These are phyloP conservation scores for Singerocomus rubriflavus DNA, from an alignment of 1,284 basidiomycete genomes.

Conservation along the genomic window DNA sequence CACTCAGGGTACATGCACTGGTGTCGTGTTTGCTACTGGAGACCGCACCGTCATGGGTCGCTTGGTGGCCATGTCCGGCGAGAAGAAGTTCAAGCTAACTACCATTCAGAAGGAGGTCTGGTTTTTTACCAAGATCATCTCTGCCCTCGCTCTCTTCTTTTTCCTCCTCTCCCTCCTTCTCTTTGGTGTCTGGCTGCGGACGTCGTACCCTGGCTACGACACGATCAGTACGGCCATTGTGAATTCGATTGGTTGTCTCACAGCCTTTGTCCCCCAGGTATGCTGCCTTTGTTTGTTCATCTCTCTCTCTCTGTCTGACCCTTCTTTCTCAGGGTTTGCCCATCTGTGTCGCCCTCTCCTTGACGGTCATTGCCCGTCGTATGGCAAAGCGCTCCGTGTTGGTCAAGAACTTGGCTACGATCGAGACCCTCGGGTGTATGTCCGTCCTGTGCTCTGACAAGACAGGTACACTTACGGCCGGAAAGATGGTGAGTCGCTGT, in stretches of 20 bases:
- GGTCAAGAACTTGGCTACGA: slow-evolving; percentile 57
- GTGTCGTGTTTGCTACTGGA: slow-evolving; percentile 56
- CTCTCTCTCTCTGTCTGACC: not conserved
- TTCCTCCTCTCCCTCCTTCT: slow-evolving; percentile 41
- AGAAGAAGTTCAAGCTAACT: slow-evolving; percentile 48
- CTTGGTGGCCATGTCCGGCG: slow-evolving; percentile 51
- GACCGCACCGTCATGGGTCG: slow-evolving; percentile 58
- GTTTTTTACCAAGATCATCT: slow-evolving; percentile 48
- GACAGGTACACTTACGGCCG: slow-evolving; percentile 44
- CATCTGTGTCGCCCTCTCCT: slow-evolving; percentile 45
- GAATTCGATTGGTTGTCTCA: slow-evolving; percentile 47
- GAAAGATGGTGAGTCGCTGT: slow-evolving; percentile 33
- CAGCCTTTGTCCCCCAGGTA: slow-evolving; percentile 48
- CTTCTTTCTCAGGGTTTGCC: slow-evolving; percentile 38
- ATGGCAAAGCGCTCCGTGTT: slow-evolving; percentile 52
- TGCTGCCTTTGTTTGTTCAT: not conserved
- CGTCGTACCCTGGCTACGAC: slow-evolving; percentile 36
- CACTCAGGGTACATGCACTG: slow-evolving; percentile 54
- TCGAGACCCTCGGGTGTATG: slow-evolving; percentile 59
- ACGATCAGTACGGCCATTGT: slow-evolving; percentile 40
- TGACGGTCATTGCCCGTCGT: slow-evolving; percentile 48
- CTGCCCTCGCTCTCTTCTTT: slow-evolving; percentile 38
- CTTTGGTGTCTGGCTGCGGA: slow-evolving; percentile 44
- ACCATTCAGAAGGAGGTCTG: slow-evolving; percentile 47
- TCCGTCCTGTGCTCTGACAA: slow-evolving; percentile 59